Percentiles rank a stretch among this genome's conserved stretches.
These are phyloP conservation scores for Oryza glaberrima DNA, from an alignment of 176 grass and related monocot genomes.

Conservation along the genomic window DNA sequence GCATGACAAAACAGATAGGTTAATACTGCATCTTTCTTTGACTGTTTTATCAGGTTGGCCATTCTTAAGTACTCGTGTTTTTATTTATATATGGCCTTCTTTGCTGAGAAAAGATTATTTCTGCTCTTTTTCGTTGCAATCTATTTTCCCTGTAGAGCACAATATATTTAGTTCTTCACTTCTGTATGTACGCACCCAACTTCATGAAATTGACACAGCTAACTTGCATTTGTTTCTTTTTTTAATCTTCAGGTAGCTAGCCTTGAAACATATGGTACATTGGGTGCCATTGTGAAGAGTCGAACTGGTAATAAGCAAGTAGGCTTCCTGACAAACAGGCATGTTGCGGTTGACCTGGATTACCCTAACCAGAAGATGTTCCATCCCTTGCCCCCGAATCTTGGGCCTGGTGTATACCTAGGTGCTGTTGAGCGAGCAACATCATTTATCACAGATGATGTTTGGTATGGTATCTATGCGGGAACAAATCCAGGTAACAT, in stretches of 20 bases:
- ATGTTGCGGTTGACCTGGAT: slow-evolving; percentile 96
- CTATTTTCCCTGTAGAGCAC: not conserved
- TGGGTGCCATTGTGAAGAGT: slow-evolving; percentile 96
- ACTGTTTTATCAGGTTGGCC: not conserved
- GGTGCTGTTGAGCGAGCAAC: slow-evolving; percentile 93
- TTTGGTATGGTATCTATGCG: slow-evolving; percentile 97
- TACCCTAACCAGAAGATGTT: slow-evolving; percentile 99
- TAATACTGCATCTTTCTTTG: slow-evolving; percentile 5
- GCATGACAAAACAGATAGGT: not conserved
- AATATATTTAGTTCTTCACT: not conserved
- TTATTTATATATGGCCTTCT: slow-evolving; percentile 20
- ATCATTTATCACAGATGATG: slow-evolving; percentile 98
- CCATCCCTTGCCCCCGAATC: slow-evolving; percentile 97
- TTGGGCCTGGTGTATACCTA: slow-evolving; percentile 95
- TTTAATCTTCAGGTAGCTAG: slow-evolving; percentile 77
- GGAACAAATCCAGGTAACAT: slow-evolving; percentile 90
- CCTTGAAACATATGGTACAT: slow-evolving; percentile 91
- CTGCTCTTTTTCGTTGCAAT: not conserved
- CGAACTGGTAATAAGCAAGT: slow-evolving; percentile 91
- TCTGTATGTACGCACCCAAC: not conserved
- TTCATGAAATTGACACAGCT: slow-evolving; percentile 14
- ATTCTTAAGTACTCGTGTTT: not conserved
- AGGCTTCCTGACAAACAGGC: slow-evolving; percentile 90
- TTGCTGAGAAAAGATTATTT: not conserved
- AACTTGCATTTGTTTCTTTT: slow-evolving; percentile 20